Conservation (phyloP, 192 early-diverging fungal genomes). For the Rhizophagus sp. region DNA sequence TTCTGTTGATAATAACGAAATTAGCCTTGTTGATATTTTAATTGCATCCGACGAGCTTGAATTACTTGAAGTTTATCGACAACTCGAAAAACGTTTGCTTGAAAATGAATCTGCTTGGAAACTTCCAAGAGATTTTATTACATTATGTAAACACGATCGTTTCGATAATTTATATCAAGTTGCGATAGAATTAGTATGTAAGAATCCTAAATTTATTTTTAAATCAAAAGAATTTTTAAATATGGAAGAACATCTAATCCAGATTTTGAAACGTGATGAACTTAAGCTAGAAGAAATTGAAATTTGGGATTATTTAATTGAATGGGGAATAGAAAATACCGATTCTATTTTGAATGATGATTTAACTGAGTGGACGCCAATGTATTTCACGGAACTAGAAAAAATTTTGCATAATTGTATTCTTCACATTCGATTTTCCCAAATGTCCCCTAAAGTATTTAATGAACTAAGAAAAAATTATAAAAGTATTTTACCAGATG, state of each 20-base stretch:
- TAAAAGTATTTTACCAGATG: not conserved
- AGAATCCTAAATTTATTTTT: not conserved
- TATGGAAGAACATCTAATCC: not conserved
- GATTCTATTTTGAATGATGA: not conserved
- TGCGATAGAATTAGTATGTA: not conserved
- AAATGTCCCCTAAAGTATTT: too few relatives aligned
- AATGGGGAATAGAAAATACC: slow-evolving; percentile 8
- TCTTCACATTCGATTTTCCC: not conserved
- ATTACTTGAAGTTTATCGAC: not conserved
- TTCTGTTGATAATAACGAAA: not conserved
- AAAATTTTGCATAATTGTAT: not conserved
- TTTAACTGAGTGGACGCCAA: not conserved
- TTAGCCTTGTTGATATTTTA: not conserved
- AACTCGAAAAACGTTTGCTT: slow-evolving; percentile 7
- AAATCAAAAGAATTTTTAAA: not conserved
- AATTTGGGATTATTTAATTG: slow-evolving; percentile 15
- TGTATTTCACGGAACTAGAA: not conserved
- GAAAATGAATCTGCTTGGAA: not conserved
- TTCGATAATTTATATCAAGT: not conserved
- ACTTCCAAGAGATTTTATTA: not conserved
- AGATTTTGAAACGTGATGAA: not conserved
- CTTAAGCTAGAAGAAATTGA: slow-evolving; percentile 4
- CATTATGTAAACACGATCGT: not conserved
- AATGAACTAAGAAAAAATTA: too few relatives aligned
- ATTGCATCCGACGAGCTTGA: slow-evolving; percentile 4